Evolutionary conservation across 73 alveolate species (phyloP).

Genomic region (Breviolum minutum): DNA sequence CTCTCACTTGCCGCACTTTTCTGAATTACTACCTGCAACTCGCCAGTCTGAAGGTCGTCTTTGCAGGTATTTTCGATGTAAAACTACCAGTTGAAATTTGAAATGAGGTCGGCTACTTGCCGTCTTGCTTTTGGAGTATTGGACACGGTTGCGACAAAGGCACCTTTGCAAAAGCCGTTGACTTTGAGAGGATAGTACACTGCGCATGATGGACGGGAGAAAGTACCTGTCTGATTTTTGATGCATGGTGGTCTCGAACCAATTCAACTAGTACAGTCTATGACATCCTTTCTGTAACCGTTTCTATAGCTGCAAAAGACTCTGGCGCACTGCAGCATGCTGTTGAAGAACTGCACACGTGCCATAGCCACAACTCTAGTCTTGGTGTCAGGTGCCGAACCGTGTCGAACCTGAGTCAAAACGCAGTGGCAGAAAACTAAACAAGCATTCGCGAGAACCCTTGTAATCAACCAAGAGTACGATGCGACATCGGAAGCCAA

Average conservation of each 20-base stretch:
- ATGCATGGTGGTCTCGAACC: too few species aligned
- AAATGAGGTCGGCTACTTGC: not conserved
- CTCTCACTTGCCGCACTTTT: too few species aligned
- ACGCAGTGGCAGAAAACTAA: too few species aligned
- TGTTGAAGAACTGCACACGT: conserved; percentile 6
- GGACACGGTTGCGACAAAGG: not conserved
- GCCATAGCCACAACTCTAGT: conserved; percentile 68
- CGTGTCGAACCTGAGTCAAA: conserved; percentile 15
- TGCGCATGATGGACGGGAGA: conserved; percentile 62
- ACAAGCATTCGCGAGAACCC: too few species aligned
- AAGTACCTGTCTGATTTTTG: conserved; percentile 3
- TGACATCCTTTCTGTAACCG: not conserved
- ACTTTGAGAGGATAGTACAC: conserved; percentile 41
- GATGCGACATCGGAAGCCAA: not conserved
- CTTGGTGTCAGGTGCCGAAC: conserved; percentile 30
- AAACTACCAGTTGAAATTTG: too few species aligned
- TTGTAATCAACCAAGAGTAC: too few species aligned
- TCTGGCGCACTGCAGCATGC: conserved; percentile 47
- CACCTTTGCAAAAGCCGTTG: conserved; percentile 31
- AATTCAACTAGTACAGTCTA: too few species aligned
- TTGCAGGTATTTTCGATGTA: not conserved
- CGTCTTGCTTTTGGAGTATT: not conserved
- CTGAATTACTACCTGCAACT: not conserved
- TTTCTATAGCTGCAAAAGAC: not conserved
- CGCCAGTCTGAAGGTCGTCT: not conserved